These are phyloP conservation scores for Avena atlantica DNA, from an alignment of 176 grass and related monocot genomes.

Conservation along the genomic window DNA sequence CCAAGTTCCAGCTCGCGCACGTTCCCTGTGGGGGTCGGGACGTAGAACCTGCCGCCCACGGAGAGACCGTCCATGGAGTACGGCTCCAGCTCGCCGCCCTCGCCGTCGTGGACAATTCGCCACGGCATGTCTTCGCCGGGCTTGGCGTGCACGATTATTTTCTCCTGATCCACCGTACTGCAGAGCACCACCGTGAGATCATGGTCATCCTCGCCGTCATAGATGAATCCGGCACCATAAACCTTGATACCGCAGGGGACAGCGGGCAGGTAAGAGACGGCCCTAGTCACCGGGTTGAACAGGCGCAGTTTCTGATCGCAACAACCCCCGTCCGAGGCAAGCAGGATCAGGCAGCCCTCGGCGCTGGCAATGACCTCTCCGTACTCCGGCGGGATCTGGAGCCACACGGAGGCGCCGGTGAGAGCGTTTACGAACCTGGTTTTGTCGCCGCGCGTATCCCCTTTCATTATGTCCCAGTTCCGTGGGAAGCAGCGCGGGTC, in stretches of 20 bases:
- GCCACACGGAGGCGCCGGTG: neutral
- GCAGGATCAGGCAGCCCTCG: constrained; percentile 10
- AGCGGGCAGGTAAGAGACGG: neutral
- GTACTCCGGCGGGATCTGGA: neutral
- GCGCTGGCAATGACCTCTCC: neutral
- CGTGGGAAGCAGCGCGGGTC: neutral
- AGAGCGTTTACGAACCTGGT: neutral
- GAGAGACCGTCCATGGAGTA: neutral
- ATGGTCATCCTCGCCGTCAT: neutral
- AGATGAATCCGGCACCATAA: neutral
- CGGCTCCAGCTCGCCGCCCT: no score
- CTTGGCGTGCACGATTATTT: neutral
- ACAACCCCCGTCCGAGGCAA: neutral
- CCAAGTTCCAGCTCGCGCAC: constrained; percentile 15
- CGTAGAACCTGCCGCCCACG: neutral
- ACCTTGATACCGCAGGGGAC: neutral
- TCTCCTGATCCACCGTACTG: no score
- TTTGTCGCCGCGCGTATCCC: no score
- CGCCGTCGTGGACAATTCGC: neutral
- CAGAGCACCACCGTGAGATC: neutral
- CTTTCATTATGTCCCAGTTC: neutral
- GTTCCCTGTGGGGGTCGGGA: neutral
- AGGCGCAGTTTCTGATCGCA: neutral
- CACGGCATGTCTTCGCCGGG: neutral
- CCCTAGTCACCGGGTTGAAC: neutral